Evolutionary conservation across 139 green algal species (phyloP).

Genomic region (Desmodesmus armatus): DNA sequence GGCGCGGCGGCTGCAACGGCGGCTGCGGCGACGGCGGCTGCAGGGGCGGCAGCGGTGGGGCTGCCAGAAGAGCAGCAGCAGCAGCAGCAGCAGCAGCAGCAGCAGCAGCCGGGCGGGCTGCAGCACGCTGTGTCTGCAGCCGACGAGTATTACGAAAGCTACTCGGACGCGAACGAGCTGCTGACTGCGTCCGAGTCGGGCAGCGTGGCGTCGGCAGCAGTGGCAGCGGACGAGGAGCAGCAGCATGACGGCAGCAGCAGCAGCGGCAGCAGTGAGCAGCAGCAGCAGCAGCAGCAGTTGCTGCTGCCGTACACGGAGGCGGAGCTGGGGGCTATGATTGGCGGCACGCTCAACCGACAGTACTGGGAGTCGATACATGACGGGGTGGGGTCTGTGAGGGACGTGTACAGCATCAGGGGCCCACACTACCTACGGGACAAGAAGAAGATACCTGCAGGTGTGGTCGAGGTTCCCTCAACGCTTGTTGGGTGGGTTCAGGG

Average conservation of each 20-base stretch:
- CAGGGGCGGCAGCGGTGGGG: background rate
- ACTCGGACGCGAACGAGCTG: background rate
- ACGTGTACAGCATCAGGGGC: conserved; percentile 43
- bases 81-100: background rate
- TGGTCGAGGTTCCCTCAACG: too few species aligned
- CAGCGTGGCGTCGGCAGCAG: background rate
- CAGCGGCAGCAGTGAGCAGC: background rate
- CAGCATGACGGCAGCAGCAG: background rate
- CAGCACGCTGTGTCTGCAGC: background rate
- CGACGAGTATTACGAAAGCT: background rate
- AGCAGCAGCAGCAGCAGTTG: background rate
- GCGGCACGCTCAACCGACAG: conserved; percentile 12
- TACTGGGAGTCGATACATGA: conserved; percentile 47
- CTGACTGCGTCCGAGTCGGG: background rate
- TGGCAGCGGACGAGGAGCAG: background rate
- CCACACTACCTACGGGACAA: conserved; percentile 31
- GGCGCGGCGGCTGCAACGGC: too few species aligned
- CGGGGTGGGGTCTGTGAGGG: background rate
- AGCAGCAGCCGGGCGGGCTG: background rate
- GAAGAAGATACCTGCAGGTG: conserved; percentile 46
- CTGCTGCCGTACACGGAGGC: background rate
- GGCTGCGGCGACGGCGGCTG: too few species aligned
- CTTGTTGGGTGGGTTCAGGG: too few species aligned
- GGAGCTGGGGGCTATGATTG: conserved; percentile 19
- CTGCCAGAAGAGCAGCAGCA: background rate